Conservation (phyloP, 768 basidiomycete species). For the Trametes elegans region DNA sequence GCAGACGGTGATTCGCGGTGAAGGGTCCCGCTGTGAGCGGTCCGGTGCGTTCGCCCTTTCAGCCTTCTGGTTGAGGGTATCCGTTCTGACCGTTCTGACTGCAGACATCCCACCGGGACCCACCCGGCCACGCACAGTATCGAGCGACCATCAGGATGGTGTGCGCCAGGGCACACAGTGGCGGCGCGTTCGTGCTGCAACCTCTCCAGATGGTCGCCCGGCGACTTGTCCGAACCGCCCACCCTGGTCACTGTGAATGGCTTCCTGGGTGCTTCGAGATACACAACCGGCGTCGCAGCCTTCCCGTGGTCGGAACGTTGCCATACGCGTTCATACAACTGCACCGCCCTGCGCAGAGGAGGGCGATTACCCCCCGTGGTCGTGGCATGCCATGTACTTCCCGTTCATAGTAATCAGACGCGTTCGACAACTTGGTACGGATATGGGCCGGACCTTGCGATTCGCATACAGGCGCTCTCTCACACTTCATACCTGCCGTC, state of each 20-base stretch:
- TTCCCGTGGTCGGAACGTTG: not conserved
- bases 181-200: not conserved
- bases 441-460: no score
- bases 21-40: no score
- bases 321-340: not conserved
- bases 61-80: no score
- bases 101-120: no score
- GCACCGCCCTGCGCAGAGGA: not conserved
- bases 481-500: constrained; percentile 1
- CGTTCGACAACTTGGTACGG: not conserved
- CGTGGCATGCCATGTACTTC: not conserved
- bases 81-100: no score
- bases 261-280: not conserved
- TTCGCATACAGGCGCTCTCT: no score
- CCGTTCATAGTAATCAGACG: not conserved
- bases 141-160: not conserved
- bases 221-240: not conserved
- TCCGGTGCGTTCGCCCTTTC: not conserved
- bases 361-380: not conserved
- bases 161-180: no score
- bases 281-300: not conserved
- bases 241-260: not conserved
- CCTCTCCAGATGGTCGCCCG: not conserved
- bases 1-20: no score
- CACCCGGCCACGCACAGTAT: not conserved